Evolutionary conservation across 345 rosid species (phyloP).

Genomic region (Camelina laxa): DNA sequence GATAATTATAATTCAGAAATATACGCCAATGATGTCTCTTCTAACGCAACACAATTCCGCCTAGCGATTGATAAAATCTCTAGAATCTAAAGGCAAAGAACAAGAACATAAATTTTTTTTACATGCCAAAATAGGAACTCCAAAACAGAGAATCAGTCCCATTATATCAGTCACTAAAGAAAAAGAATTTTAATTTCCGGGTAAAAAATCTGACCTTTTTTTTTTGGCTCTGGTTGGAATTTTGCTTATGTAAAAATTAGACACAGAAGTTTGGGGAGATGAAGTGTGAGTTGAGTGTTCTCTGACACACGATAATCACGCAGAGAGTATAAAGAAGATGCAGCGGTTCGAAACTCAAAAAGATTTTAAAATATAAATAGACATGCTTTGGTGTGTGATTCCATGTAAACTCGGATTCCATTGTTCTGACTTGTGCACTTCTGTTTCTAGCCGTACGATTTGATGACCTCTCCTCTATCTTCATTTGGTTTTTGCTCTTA

Average conservation of each 20-base stretch:
- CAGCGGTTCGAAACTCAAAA: constrained; percentile 21
- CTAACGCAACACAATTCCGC: background rate
- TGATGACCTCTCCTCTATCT: background rate
- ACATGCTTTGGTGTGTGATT: constrained; percentile 23
- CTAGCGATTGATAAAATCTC: background rate
- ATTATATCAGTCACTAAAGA: background rate
- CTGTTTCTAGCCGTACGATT: constrained; percentile 36
- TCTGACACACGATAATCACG: constrained; percentile 37
- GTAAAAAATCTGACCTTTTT: constrained; percentile 28
- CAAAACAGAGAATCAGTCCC: constrained; percentile 11
- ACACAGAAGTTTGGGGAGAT: constrained; percentile 27
- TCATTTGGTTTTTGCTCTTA: background rate
- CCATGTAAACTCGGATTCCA: background rate
- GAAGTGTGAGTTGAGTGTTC: constrained; percentile 24
- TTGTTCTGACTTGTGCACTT: background rate
- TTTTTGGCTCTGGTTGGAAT: constrained; percentile 15
- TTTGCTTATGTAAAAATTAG: background rate
- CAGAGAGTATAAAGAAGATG: constrained; percentile 31
- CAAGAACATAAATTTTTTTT: background rate
- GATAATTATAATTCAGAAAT: no score
- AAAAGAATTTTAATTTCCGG: background rate
- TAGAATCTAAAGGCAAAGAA: background rate
- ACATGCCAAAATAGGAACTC: background rate
- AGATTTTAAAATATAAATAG: constrained; percentile 8
- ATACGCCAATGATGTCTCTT: constrained; percentile 7